Conservation (phyloP, 2,329 filamentous ascomycete species). For the Pseudophaeomoniella oleicola region DNA sequence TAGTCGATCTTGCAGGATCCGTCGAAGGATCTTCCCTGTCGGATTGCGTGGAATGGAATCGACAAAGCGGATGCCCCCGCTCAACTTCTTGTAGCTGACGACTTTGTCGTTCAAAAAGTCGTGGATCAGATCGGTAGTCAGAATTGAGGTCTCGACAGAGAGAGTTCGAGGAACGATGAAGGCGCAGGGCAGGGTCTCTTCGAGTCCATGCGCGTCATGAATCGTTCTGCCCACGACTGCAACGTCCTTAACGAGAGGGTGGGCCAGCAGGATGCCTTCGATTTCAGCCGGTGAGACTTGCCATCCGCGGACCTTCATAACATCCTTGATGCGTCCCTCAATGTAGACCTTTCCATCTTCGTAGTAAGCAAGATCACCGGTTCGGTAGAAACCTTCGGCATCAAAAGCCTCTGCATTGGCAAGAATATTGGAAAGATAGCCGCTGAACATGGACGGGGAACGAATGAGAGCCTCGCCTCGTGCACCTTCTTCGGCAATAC, state of each 20-base stretch:
- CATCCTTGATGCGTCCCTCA: conserved; percentile 61
- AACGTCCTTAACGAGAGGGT: conserved; percentile 61
- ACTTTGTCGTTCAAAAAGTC: conserved; percentile 14
- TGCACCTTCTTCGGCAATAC: conserved; percentile 15
- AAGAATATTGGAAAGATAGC: conserved; percentile 21
- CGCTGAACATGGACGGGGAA: conserved; percentile 19
- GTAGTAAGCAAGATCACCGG: conserved; percentile 27
- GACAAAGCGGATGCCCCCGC: conserved; percentile 24
- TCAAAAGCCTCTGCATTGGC: conserved; percentile 16
- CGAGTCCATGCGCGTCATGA: conserved; percentile 14
- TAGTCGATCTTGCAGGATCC: conserved; percentile 23
- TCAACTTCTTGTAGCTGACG: conserved; percentile 33
- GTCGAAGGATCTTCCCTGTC: conserved; percentile 32
- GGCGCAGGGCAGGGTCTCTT: conserved; percentile 25
- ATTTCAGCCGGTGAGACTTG: conserved; percentile 77
- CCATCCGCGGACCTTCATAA: conserved; percentile 66
- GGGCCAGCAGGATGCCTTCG: conserved; percentile 63
- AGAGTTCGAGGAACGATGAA: conserved; percentile 25
- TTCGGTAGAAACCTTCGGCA: conserved; percentile 25
- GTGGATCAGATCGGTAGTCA: neutral
- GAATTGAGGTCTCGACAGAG: neutral
- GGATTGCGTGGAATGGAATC: conserved; percentile 17
- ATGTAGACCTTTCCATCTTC: conserved; percentile 74
- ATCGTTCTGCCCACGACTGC: conserved; percentile 48
- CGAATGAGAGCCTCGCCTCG: conserved; percentile 25